These are phyloP conservation scores for Kluyveromyces nonfermentans DNA, from an alignment of 805 yeast species.

Conservation along the genomic window DNA sequence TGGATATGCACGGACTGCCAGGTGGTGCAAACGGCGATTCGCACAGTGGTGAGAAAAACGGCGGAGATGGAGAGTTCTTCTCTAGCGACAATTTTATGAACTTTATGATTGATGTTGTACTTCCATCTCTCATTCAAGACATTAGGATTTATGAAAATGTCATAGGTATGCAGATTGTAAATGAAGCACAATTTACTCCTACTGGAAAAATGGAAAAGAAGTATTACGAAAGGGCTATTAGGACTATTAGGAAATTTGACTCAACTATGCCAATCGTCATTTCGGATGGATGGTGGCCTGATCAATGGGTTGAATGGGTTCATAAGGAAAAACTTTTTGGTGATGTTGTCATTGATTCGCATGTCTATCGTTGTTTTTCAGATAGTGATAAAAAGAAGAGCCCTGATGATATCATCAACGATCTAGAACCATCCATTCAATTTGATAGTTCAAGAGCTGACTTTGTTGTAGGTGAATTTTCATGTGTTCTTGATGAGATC, in stretches of 20 bases:
- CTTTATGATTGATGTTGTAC: constrained; percentile 37
- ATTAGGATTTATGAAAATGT: constrained; percentile 53
- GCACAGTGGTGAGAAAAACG: constrained; percentile 62
- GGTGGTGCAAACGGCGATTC: constrained; percentile 85
- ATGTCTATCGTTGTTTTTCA: constrained; percentile 78
- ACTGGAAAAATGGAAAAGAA: constrained; percentile 41
- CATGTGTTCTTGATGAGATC: constrained; percentile 71
- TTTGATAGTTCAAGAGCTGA: constrained; percentile 46
- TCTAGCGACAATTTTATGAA: constrained; percentile 33
- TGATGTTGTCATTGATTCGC: constrained; percentile 75
- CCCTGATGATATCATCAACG: constrained; percentile 54
- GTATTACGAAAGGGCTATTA: constrained; percentile 59
- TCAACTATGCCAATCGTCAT: constrained; percentile 58
- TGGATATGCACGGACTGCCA: constrained; percentile 86
- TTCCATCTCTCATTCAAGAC: constrained; percentile 56
- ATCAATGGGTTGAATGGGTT: constrained; percentile 66
- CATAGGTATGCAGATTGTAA: constrained; percentile 75
- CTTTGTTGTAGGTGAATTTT: constrained; percentile 79
- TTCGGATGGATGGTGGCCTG: constrained; percentile 92
- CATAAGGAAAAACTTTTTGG: constrained; percentile 29
- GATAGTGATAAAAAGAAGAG: constrained; percentile 58
- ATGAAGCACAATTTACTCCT: constrained; percentile 66
- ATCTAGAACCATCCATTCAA: constrained; percentile 42
- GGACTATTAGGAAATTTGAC: constrained; percentile 49
- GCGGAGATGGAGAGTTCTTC: constrained; percentile 27